Base-by-base conservation (phyloP, 257 asterid genomes). In the Penstemon barbatus region DNA sequence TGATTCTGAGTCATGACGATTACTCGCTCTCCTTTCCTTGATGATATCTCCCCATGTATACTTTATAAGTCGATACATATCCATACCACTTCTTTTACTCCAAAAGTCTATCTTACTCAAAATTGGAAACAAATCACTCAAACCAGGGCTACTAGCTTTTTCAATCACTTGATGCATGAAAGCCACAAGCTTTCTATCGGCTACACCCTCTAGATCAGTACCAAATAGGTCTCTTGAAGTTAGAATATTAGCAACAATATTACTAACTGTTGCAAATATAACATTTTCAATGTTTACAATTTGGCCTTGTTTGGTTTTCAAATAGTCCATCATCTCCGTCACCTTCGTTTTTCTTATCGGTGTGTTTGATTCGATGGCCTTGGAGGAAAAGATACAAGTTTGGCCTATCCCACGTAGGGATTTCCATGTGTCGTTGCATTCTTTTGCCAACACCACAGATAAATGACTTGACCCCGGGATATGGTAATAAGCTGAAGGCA, bases 361-460 rank as follows among this genome's bases (percentile, higher is more conserved):
- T 8, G 44, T 33, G 39, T 59, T 13, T 1, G 59, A 45, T n/a
- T 64, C 66, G 44, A 64, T 15, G 0, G 66, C 57, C 42, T 12
- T 72, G 4, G 76, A 10, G 0, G 76, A 64, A 38, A 44, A 55
- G 5, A 72, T 12, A 5, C 3, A 44, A 33, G 7, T 46, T 0
- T 72, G 71, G 6, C 59, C 65, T 4, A 64, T 18, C 2, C 63
- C 42, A 3, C 66, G 71, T 8, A 64, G 13, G 33, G 40, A 72
- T 46, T 48, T 72, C 77, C 71, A 72, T 11, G 52, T 46, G 3
- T 18, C 61, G 10, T 72, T 54, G 60, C 71, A 71, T 3, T 71
- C 71, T n/a, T n/a, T 46, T 6, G 66, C 8, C 66, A 57, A 36
- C 3, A 8, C 50, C 5, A 69, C 1, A 5, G 67, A 46, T 1